A percentile compares a stretch with the other conserved stretches of the same genome.
Evolutionary conservation across 257 asterid genomes (phyloP).

Genomic region (Leptodermis oblonga): DNA sequence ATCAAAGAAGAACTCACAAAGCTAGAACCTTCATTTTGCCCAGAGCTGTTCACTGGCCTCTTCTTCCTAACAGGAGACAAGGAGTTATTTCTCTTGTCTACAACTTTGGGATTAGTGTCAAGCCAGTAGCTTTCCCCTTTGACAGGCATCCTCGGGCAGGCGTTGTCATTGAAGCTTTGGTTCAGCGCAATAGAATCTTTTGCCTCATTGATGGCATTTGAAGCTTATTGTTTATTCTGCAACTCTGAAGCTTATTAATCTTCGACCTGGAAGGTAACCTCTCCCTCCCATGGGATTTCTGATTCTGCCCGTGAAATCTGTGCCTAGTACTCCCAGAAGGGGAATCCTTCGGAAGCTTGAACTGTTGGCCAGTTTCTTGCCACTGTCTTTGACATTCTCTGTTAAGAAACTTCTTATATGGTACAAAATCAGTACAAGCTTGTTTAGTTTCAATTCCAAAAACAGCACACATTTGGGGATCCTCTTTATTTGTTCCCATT

Average conservation of each 20-base stretch:
- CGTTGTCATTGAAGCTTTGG: constrained; percentile 26
- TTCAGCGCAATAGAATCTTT: constrained; percentile 30
- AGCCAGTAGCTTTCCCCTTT: constrained; percentile 36
- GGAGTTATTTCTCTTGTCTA: too few relatives aligned
- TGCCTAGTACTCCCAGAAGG: constrained; percentile 28
- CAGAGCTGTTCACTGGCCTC: constrained; percentile 36
- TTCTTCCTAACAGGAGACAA: too few relatives aligned
- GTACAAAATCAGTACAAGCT: constrained; percentile 18
- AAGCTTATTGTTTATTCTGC: constrained; percentile 26
- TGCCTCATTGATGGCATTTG: constrained; percentile 27
- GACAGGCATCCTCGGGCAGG: constrained; percentile 28
- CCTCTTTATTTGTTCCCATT: constrained; percentile 27
- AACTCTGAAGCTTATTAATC: constrained; percentile 20
- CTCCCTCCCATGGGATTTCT: constrained; percentile 33
- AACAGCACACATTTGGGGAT: constrained; percentile 16
- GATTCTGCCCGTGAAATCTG: constrained; percentile 34
- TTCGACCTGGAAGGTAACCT: constrained; percentile 38
- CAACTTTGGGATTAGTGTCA: constrained; percentile 39
- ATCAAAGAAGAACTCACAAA: constrained; percentile 20
- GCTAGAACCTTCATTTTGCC: constrained; percentile 40
- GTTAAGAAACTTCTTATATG: constrained; percentile 27
- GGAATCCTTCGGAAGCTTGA: constrained; percentile 26
- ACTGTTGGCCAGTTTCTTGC: constrained; percentile 29
- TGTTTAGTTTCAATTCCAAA: constrained; percentile 17
- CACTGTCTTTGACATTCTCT: constrained; percentile 28